Base-by-base conservation (phyloP, 805 yeast species). In the Saturnispora quitensis region DNA sequence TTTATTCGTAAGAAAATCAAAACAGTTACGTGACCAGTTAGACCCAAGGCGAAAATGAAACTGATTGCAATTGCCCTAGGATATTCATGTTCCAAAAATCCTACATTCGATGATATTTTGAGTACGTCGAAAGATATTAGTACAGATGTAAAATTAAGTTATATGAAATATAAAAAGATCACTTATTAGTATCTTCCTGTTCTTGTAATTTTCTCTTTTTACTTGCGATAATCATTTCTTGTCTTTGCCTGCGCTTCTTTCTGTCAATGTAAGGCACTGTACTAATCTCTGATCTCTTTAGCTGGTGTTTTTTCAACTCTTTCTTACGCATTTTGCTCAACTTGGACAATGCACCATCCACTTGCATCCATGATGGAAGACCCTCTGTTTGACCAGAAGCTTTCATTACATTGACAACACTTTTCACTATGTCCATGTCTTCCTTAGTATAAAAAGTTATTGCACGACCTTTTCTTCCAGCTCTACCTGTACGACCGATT, bases 401-500 rank as follows among this genome's bases (percentile, higher is more conserved):
- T 61, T 86, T 86, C 96, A 93, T 91, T 15, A 93, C 98, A 63
- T 90, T 93, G 28, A 91, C 78, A 43, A 93, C 86, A 9, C 93
- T 86, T 64, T 86, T 86, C 44, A 93, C 76, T 2, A 86, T 80
- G 52, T 77, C 66, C 3, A 78, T 68, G 64, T 93, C 99, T 56
- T 88, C 95, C 64, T 89, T 90, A 25, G 99, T 91, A 71, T 86
- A 93, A 58, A 90, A 83, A 0, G 99, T 93, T 18, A 93, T 80
- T 0, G 98, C 97, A 59, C 76, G 77, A 52, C 99, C 99, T 8
- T 70, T 62, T 54, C 85, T 80, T 1, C 96, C 96, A 50, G 89
- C 96, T 75, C 99, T 84, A 59, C 99, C 99, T 2, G 99, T 91
- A 75, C 99, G 85, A 68, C 99, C 99, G 61, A 93, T 88, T 71